Conservation (phyloP, 2,329 filamentous ascomycete species). For the Sclerotinia glacialis region DNA sequence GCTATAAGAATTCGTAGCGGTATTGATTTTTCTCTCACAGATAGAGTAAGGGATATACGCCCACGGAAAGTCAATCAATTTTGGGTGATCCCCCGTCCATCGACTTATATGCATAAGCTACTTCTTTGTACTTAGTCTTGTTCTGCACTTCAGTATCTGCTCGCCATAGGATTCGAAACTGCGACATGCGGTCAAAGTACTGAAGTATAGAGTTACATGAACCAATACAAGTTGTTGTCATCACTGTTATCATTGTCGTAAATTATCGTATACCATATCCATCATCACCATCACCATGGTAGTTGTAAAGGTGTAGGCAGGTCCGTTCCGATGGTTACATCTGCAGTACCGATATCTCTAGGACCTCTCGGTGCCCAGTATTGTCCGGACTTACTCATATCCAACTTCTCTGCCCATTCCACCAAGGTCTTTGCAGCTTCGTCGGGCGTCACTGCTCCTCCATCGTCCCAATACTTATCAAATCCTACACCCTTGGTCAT, state of each 20-base stretch:
- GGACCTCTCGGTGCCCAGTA: slow-evolving; percentile 72
- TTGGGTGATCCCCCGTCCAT: too few species aligned
- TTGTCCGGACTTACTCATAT: slow-evolving; percentile 64
- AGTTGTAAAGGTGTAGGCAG: slow-evolving; percentile 63
- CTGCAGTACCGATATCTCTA: slow-evolving; percentile 67
- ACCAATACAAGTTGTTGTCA: not conserved
- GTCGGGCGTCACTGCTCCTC: slow-evolving; percentile 68
- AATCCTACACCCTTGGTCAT: slow-evolving; percentile 72
- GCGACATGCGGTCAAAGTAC: not conserved
- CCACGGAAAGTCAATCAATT: too few species aligned
- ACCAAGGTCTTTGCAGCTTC: slow-evolving; percentile 62
- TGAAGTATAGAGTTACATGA: not conserved
- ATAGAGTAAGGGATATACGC: not conserved
- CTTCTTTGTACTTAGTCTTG: not conserved
- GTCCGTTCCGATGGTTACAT: slow-evolving; percentile 58
- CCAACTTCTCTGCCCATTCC: slow-evolving; percentile 60
- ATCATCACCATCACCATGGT: slow-evolving; percentile 52
- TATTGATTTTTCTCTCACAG: not conserved
- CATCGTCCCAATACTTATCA: slow-evolving; percentile 69
- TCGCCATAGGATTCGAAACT: not conserved
- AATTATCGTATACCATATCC: not conserved
- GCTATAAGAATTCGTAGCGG: not conserved
- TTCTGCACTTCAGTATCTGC: not conserved
- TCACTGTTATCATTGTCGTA: not conserved
- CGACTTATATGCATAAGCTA: too few species aligned